Conservation (phyloP, 306 rosid genomes). For the Rubus idaeus region DNA sequence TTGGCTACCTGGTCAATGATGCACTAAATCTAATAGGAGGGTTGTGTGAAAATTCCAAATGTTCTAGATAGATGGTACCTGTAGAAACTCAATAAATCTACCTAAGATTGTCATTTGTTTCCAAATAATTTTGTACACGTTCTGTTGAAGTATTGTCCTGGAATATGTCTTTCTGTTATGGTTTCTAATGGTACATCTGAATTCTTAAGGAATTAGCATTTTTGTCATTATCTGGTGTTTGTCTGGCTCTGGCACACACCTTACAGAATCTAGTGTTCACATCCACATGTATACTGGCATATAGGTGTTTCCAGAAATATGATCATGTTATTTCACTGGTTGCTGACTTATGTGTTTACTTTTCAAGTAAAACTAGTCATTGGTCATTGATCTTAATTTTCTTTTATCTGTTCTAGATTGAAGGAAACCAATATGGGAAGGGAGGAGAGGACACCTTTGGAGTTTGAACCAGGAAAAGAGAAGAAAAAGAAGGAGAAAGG, state of each 20-base stretch:
- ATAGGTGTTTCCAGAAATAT: not conserved
- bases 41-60: too few species aligned
- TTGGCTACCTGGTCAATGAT: too few species aligned
- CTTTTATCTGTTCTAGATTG: not conserved
- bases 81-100: too few species aligned
- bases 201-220: not conserved
- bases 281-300: not conserved
- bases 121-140: too few species aligned
- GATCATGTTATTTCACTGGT: not conserved
- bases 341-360: not conserved
- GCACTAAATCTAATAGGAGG: too few species aligned
- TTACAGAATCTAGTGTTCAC: not conserved
- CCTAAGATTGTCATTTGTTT: too few species aligned
- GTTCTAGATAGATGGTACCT: too few species aligned
- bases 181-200: too few species aligned
- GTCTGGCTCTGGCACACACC: not conserved
- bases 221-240: not conserved
- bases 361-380: not conserved
- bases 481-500: conserved; percentile 5
- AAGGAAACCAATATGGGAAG: not conserved
- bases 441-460: not conserved
- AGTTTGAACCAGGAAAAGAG: conserved; percentile 11
- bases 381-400: not conserved
- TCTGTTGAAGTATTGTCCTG: too few species aligned
- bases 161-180: not conserved